phyloP scores from a whole-genome alignment of 306 rosid genomes.

The Clitoria ternatea region DNA sequence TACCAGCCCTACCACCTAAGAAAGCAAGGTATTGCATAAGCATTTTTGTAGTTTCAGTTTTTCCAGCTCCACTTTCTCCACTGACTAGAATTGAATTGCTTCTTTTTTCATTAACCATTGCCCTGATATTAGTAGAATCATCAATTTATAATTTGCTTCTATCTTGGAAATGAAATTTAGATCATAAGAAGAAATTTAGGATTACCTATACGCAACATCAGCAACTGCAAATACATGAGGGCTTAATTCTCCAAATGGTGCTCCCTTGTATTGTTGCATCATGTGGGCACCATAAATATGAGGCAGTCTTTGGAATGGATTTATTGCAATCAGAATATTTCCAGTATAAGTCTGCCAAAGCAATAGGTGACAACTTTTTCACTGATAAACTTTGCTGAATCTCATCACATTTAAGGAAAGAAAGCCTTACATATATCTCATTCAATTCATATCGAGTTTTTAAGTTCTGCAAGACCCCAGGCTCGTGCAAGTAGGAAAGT shows the following conservation, averaged over 20 bases:
- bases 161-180: conserved; percentile 15
- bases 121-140: conserved; percentile 51
- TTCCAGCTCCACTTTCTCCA: conserved; percentile 99
- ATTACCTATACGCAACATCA: conserved; percentile 92
- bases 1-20: conserved; percentile 89
- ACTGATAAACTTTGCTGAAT: neutral
- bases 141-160: conserved; percentile 25
- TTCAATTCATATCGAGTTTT: conserved; percentile 88
- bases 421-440: conserved; percentile 77
- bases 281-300: conserved; percentile 89
- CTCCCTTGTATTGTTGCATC: conserved; percentile 99
- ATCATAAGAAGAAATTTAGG: conserved; percentile 11
- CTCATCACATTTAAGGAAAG: conserved; percentile 21
- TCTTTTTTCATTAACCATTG: conserved; percentile 83
- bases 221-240: conserved; percentile 99
- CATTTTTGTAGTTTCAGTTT: conserved; percentile 99
- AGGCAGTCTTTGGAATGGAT: conserved; percentile 96
- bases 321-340: conserved; percentile 94
- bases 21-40: conserved; percentile 94
- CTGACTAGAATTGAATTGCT: conserved; percentile 97
- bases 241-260: conserved; percentile 91
- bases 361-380: conserved; percentile 15
- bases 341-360: conserved; percentile 90
- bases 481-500: conserved; percentile 96
- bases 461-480: conserved; percentile 91